Evolutionary conservation across 1,284 basidiomycete species (phyloP).

Genomic region (Ustilago curta): DNA sequence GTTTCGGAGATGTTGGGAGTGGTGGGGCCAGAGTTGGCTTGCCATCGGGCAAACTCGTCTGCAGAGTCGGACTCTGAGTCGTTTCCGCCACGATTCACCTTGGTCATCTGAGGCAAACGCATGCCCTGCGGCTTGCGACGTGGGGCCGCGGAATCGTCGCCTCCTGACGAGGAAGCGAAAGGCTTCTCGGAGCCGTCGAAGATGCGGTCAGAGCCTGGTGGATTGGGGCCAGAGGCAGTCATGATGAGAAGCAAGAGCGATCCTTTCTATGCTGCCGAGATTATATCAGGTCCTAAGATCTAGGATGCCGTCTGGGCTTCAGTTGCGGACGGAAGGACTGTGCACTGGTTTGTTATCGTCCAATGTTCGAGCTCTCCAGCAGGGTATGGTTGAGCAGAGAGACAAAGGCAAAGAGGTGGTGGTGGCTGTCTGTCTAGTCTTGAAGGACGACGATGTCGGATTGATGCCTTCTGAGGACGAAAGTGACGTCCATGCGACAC

Average conservation of each 20-base stretch:
- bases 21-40: slow-evolving; percentile 46
- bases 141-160: slow-evolving; percentile 1
- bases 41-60: slow-evolving; percentile 40
- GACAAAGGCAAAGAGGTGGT: no score
- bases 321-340: background rate
- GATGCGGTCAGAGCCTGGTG: slow-evolving; percentile 1
- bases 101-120: slow-evolving; percentile 42
- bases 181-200: slow-evolving; percentile 15
- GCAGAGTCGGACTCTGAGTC: slow-evolving; percentile 49
- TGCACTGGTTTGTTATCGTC: no score
- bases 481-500: no score
- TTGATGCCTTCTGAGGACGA: no score
- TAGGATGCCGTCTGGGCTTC: background rate
- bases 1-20: slow-evolving; percentile 67
- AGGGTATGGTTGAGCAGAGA: no score
- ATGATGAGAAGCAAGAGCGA: background rate
- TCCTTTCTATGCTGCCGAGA: background rate
- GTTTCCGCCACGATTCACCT: slow-evolving; percentile 31
- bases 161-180: slow-evolving; percentile 2
- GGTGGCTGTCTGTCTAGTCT: no score
- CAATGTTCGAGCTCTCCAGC: no score
- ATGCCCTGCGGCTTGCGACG: slow-evolving; percentile 31
- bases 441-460: no score
- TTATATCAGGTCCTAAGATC: background rate
- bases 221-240: slow-evolving; percentile 1